Evolutionary conservation across 108 stramenopile genomes (phyloP), one percentile per base, ranked within the genome.

Genomic region (Stephanodiscus minutulus): DNA sequence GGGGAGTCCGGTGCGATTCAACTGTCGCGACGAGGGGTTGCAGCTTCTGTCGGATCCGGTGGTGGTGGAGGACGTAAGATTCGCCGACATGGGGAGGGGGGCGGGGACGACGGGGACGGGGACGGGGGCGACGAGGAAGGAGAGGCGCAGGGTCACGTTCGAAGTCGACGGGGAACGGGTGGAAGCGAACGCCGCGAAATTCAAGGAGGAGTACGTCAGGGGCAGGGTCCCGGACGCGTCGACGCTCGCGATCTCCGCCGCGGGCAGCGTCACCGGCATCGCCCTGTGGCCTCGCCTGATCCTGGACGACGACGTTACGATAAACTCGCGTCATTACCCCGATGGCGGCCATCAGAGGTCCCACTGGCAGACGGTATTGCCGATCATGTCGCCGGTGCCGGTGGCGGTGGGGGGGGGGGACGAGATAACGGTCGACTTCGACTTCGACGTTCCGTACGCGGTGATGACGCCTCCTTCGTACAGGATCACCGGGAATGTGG

Each of bases 341-440:
- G 70, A 76, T 43, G 89, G 89, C 13, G 89, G 73, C 24, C 86
- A 82, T 72, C 84, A 84, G 49, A 72, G 62, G 29, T 80, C 77
- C 17, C 89, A 90, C 76, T 90, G 89, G 89, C 89, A 90, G 66
- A 90, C 86, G 7, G 89, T 90, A 10, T 63, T 90, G 57, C 85
- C 86, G 9, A 85, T 90, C 12, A 82, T 82, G 81, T 25, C 53
- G 4, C 82, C 60, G 28, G 46, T 33, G 47, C 89, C 89, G 10
- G 75, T 85, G 13, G 41, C 50, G 1, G 52, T 79, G 10, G 59
- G 59, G 27, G 83, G 77, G 1, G 85, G 83, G 25, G 83, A 82
- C 60, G 66, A 64, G 31, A 54, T 83, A 13, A 37, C 22, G 9
- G 80, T 79, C 27, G 50, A 31, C 0, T 75, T 74, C 58, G 67